These are phyloP conservation scores for Penicillium bovifimosum DNA, from an alignment of 495 filamentous ascomycete genomes.

Conservation along the genomic window DNA sequence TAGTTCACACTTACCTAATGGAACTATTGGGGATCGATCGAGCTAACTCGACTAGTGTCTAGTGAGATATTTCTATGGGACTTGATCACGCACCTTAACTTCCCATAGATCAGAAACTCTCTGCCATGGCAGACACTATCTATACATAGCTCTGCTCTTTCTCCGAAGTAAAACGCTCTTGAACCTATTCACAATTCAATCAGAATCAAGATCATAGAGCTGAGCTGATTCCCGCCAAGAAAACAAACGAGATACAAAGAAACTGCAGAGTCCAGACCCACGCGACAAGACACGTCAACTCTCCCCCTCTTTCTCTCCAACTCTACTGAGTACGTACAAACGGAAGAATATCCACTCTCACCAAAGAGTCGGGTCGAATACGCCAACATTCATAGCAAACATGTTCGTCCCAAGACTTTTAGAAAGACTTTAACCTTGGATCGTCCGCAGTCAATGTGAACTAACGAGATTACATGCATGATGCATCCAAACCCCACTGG, in stretches of 20 bases:
- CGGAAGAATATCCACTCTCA: background rate
- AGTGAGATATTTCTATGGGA: too few species aligned
- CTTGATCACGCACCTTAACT: too few species aligned
- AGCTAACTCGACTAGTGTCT: too few species aligned
- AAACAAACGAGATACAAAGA: background rate
- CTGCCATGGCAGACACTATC: too few species aligned
- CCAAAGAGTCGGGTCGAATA: background rate
- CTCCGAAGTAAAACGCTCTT: conserved; percentile 4
- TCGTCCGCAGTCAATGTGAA: background rate
- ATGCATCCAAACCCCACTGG: background rate
- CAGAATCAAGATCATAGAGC: background rate
- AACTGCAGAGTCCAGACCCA: too few species aligned
- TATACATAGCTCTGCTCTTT: background rate
- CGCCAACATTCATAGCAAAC: background rate
- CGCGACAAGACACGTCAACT: background rate
- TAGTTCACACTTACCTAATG: background rate
- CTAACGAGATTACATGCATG: background rate
- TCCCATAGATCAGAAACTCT: too few species aligned
- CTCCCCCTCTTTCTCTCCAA: background rate
- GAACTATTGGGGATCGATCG: background rate
- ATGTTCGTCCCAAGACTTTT: background rate
- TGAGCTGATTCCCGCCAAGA: background rate
- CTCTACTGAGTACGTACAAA: too few species aligned
- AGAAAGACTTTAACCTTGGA: background rate
- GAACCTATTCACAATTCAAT: background rate